phyloP scores from a whole-genome alignment of 768 basidiomycete species.

The Heimioporus sp. region DNA sequence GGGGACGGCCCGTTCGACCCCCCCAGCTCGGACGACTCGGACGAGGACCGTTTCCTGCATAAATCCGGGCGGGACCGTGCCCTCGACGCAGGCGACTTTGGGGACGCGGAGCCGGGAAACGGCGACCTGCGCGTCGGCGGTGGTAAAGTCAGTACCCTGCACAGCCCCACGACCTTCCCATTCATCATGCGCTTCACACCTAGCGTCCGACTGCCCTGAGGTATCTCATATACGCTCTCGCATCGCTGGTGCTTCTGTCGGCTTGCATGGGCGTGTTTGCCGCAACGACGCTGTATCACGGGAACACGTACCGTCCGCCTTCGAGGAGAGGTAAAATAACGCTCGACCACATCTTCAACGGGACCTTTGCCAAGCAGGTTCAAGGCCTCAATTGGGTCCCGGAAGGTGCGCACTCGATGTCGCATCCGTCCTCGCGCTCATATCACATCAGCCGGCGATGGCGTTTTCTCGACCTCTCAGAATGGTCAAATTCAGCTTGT shows the following conservation, averaged over 20 bases:
- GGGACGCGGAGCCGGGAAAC: constrained; percentile 27
- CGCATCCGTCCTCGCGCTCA: constrained; percentile 1
- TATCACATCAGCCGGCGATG: constrained; percentile 77
- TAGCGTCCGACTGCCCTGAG: constrained; percentile 56
- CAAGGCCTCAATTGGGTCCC: constrained; percentile 78
- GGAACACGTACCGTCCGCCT: constrained; percentile 45
- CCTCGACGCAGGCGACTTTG: constrained; percentile 6
- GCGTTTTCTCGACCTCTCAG: constrained; percentile 72
- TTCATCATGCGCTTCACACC: constrained; percentile 5
- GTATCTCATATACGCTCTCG: constrained; percentile 60
- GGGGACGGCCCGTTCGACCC: constrained; percentile 76
- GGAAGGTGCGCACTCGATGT: constrained; percentile 60
- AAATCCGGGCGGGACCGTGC: constrained; percentile 33
- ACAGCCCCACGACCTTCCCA: not conserved
- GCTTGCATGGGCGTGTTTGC: constrained; percentile 75
- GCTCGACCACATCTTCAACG: constrained; percentile 92
- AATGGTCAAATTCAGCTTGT: constrained; percentile 73
- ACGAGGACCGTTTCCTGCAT: constrained; percentile 45
- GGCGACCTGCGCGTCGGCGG: constrained; percentile 34
- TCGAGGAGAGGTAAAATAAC: constrained; percentile 65
- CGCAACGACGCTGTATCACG: constrained; percentile 63
- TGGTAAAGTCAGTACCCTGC: constrained; percentile 31
- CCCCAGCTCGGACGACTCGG: constrained; percentile 71
- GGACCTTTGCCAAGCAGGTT: constrained; percentile 62
- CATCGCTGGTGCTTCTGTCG: constrained; percentile 58